Conservation (phyloP, 129 eudicot genomes). For the Pittosporum tobira region DNA sequence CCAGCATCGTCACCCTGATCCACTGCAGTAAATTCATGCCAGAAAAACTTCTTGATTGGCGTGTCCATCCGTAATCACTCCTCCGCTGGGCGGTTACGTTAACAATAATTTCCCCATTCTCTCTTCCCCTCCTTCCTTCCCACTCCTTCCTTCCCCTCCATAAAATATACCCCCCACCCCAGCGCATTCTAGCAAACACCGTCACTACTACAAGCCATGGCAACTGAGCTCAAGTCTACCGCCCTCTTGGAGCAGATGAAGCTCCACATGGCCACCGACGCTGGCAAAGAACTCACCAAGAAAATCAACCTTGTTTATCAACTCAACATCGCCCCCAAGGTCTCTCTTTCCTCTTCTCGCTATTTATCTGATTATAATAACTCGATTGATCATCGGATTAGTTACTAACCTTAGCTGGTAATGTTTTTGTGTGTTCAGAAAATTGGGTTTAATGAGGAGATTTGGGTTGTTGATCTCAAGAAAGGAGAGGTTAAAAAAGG, state of each 20-base stretch:
- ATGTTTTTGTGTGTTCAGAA: slow-evolving; percentile 41
- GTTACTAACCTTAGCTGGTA: background rate
- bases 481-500: slow-evolving; percentile 97
- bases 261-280: slow-evolving; percentile 68
- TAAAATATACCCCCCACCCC: background rate
- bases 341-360: slow-evolving; percentile 5
- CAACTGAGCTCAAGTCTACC: slow-evolving; percentile 56
- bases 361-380: background rate
- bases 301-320: slow-evolving; percentile 84
- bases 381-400: background rate
- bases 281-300: slow-evolving; percentile 58
- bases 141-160: slow-evolving; percentile 1
- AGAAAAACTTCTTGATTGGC: slow-evolving; percentile 33
- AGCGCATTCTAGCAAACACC: background rate
- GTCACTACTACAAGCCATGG: slow-evolving; percentile 21
- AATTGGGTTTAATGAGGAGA: slow-evolving; percentile 84
- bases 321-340: slow-evolving; percentile 88
- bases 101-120: background rate
- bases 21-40: slow-evolving; percentile 4
- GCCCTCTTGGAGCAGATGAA: slow-evolving; percentile 89
- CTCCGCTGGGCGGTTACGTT: background rate
- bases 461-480: slow-evolving; percentile 81
- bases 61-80: slow-evolving; percentile 20
- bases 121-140: background rate
- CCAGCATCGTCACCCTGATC: slow-evolving; percentile 9